Percentiles rank a stretch among this genome's conserved stretches.
These are phyloP conservation scores for Malus orientalis DNA, from an alignment of 306 rosid species.

Conservation along the genomic window DNA sequence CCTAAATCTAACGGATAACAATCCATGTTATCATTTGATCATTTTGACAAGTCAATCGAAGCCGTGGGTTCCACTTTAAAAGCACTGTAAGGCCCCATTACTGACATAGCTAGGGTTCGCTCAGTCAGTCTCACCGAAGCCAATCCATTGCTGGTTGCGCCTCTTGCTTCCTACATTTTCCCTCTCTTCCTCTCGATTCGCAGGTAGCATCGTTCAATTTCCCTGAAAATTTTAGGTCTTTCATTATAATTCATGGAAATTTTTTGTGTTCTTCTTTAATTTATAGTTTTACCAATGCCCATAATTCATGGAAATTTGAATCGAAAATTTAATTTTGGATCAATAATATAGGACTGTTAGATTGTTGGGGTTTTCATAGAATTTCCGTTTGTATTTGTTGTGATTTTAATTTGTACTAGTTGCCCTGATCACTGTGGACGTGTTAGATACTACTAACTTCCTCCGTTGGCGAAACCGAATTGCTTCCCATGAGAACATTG, in stretches of 20 bases:
- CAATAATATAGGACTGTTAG: neutral
- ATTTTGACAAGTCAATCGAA: neutral
- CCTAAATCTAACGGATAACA: conserved; percentile 1
- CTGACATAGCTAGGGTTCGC: neutral
- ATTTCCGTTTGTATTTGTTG: neutral
- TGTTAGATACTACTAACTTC: conserved; percentile 7
- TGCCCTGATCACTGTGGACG: neutral
- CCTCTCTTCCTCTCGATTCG: neutral
- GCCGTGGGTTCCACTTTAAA: neutral
- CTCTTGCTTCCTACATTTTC: neutral
- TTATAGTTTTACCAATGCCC: neutral
- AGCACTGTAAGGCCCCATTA: neutral
- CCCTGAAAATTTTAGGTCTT: too few species aligned
- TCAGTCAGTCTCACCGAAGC: neutral
- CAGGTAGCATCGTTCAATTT: conserved; percentile 14
- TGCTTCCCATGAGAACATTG: conserved; percentile 26
- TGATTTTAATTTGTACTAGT: neutral
- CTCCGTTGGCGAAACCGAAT: conserved; percentile 19
- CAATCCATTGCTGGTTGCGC: neutral
- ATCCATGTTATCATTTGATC: neutral
- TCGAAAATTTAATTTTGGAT: neutral
- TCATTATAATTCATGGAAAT: neutral
- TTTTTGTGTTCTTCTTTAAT: neutral
- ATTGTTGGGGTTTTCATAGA: neutral
- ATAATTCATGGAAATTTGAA: neutral